These are phyloP conservation scores for Cyberlindnera maritima DNA, from an alignment of 805 yeast genomes.

Conservation along the genomic window DNA sequence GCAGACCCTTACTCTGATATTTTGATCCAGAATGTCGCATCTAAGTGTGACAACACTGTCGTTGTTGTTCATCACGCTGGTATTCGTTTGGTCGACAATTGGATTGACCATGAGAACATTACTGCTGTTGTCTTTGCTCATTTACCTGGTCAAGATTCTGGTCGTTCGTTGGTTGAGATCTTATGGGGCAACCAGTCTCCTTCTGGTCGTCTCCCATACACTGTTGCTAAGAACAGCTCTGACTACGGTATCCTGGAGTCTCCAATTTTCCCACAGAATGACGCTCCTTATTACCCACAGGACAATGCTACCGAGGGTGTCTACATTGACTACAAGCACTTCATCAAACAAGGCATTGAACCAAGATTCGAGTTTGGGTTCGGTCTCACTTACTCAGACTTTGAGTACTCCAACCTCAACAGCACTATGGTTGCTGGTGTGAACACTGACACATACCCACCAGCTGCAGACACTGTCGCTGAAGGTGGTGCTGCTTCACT, in stretches of 20 bases:
- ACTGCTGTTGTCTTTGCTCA: conserved; percentile 11
- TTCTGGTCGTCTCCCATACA: conserved; percentile 12
- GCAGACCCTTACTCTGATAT: conserved; percentile 10
- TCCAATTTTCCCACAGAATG: conserved; percentile 18
- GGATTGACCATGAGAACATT: conserved; percentile 11
- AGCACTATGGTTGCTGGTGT: conserved; percentile 26
- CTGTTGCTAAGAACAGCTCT: conserved; percentile 10
- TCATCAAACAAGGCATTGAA: conserved; percentile 46
- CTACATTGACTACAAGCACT: conserved; percentile 53
- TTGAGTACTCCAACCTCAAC: conserved; percentile 30
- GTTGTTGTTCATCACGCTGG: conserved; percentile 12
- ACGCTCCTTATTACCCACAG: conserved; percentile 28
- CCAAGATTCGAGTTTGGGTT: conserved; percentile 60
- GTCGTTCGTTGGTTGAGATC: conserved; percentile 8
- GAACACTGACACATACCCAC: conserved; percentile 12
- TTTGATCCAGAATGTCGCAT: conserved; percentile 7
- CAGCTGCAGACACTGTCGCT: neutral
- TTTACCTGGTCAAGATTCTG: conserved; percentile 12
- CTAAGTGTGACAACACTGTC: conserved; percentile 7
- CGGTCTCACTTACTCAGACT: conserved; percentile 53
- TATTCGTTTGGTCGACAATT: conserved; percentile 8
- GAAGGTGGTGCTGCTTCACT: conserved; percentile 11
- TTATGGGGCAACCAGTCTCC: conserved; percentile 11
- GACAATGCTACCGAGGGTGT: conserved; percentile 23
- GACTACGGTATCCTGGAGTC: conserved; percentile 5